Conservation (phyloP, 2,329 filamentous ascomycete genomes). For the Claviceps spartinae region DNA sequence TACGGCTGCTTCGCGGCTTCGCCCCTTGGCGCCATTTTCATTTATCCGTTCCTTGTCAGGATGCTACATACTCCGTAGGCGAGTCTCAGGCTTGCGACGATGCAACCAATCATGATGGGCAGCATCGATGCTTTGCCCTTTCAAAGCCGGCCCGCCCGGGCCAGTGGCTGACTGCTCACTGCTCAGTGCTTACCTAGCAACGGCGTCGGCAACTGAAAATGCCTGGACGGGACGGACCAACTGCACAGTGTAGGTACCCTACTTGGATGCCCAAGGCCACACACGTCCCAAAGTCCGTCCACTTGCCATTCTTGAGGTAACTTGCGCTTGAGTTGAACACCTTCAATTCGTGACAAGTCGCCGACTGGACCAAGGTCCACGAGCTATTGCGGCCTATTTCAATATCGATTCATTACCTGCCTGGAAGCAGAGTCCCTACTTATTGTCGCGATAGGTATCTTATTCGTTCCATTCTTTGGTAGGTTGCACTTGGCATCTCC, state of each 20-base stretch:
- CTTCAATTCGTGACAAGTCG: constrained; percentile 1
- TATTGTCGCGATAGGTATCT: constrained; percentile 13
- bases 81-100: background rate
- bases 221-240: background rate
- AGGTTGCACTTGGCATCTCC: constrained; percentile 6
- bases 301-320: background rate
- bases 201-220: background rate
- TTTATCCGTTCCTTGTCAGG: background rate
- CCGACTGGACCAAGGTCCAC: constrained; percentile 1
- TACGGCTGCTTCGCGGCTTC: background rate
- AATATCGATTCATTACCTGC: constrained; percentile 16
- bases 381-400: constrained; percentile 1
- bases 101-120: background rate
- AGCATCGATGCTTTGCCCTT: background rate
- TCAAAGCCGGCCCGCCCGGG: background rate
- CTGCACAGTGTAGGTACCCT: background rate
- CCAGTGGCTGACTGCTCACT: background rate
- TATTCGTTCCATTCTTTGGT: constrained; percentile 11
- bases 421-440: constrained; percentile 24
- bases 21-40: background rate
- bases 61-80: background rate
- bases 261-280: background rate
- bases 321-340: background rate
- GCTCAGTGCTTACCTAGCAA: background rate
- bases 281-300: background rate